Evolutionary conservation across 73 alveolate species (phyloP).

Genomic region (Paramecium octaurelia): DNA sequence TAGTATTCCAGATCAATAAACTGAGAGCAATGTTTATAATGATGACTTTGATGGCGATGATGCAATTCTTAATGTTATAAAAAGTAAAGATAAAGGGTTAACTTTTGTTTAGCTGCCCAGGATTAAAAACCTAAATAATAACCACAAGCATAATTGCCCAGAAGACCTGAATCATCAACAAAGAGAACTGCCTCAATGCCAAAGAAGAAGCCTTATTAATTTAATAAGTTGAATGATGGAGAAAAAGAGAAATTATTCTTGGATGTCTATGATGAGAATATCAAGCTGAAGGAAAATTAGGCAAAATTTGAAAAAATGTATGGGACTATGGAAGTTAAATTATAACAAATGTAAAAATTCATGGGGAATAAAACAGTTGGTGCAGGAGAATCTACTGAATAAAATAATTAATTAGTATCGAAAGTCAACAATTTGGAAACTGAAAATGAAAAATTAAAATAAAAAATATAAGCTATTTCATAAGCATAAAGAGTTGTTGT

Average conservation of each 20-base stretch:
- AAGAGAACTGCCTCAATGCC: not conserved
- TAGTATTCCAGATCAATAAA: not conserved
- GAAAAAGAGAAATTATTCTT: conserved; percentile 63
- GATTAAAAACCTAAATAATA: conserved; percentile 21
- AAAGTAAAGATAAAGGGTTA: not conserved
- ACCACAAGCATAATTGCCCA: not conserved
- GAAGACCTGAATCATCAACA: not conserved
- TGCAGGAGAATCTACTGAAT: not conserved
- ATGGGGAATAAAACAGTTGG: conserved; percentile 35
- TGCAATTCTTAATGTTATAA: not conserved
- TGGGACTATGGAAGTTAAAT: conserved; percentile 31
- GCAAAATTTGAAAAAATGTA: conserved; percentile 29
- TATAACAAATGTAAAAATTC: conserved; percentile 20
- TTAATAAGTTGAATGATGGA: conserved; percentile 36
- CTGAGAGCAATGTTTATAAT: not conserved
- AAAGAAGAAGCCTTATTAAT: conserved; percentile 15
- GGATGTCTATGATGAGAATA: conserved; percentile 65
- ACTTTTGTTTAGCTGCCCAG: conserved; percentile 1
- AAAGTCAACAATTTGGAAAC: conserved; percentile 22
- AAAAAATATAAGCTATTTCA: not conserved
- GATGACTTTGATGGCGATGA: conserved; percentile 28
- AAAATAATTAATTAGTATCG: not conserved
- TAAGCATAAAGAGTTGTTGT: conserved; percentile 16
- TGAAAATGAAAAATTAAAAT: conserved; percentile 35
- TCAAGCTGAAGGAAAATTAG: conserved; percentile 51